phyloP scores from a whole-genome alignment of 1,284 basidiomycete species.

The Marasmius sp. region DNA sequence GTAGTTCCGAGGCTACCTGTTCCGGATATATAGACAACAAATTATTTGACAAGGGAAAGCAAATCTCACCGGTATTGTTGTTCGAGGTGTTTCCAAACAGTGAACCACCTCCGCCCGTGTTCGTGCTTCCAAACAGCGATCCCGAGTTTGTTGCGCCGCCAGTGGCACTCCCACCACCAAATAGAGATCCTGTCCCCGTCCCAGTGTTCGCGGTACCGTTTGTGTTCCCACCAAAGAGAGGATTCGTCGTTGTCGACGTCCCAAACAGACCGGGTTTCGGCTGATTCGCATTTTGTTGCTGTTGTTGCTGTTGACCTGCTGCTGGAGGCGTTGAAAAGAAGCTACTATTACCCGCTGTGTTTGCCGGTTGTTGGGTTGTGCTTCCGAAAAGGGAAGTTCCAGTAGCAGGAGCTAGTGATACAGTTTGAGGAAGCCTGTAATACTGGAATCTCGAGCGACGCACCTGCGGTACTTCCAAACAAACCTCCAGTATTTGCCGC shows the following conservation, averaged over 20 bases:
- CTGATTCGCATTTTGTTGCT: conserved; percentile 10
- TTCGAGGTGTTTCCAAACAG: conserved; percentile 8
- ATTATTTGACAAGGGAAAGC: neutral
- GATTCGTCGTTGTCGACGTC: conserved; percentile 9
- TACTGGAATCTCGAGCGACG: neutral
- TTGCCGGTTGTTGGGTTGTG: conserved; percentile 3
- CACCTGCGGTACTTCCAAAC: conserved; percentile 23
- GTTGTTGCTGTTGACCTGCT: conserved; percentile 12
- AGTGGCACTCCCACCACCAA: conserved; percentile 10
- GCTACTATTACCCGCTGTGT: conserved; percentile 2
- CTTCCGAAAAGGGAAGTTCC: conserved; percentile 1
- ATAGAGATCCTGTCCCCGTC: conserved; percentile 17
- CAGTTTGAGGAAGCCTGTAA: neutral
- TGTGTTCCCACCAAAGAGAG: conserved; percentile 19
- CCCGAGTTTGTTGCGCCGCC: conserved; percentile 9
- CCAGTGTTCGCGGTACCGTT: conserved; percentile 13
- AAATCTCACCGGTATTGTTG: conserved; percentile 4
- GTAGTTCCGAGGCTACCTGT: conserved; percentile 21
- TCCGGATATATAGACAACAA: neutral
- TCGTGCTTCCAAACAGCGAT: conserved; percentile 16
- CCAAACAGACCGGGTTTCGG: conserved; percentile 14
- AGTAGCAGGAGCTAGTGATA: conserved; percentile 1
- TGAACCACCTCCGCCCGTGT: conserved; percentile 10
- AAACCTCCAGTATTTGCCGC: conserved; percentile 13
- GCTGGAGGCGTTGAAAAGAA: conserved; percentile 14